These are phyloP conservation scores for Lentinula guzmanii DNA, from an alignment of 768 basidiomycete genomes.

Conservation along the genomic window DNA sequence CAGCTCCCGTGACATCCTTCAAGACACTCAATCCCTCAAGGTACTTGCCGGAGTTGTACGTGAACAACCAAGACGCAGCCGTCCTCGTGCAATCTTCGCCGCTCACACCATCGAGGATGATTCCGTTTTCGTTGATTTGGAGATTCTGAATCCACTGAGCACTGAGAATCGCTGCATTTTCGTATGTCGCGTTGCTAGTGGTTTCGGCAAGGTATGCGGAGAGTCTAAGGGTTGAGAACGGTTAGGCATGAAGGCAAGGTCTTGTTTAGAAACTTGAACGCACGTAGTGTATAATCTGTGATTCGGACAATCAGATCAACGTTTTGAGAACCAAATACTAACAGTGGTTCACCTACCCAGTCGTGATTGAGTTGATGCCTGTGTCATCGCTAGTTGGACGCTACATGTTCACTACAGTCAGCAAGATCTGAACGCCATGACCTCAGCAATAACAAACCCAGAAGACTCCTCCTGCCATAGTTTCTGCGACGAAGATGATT, in stretches of 20 bases:
- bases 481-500: conserved; percentile 18
- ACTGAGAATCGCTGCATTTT: conserved; percentile 36
- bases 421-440: not conserved
- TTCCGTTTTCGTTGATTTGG: conserved; percentile 33
- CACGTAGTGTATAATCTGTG: conserved; percentile 35
- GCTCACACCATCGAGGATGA: conserved; percentile 43
- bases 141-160: conserved; percentile 43
- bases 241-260: not conserved
- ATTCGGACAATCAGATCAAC: not conserved
- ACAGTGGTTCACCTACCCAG: conserved; percentile 28
- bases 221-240: conserved; percentile 21
- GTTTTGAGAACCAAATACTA: not conserved
- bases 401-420: conserved; percentile 17
- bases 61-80: conserved; percentile 41
- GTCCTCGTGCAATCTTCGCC: conserved; percentile 42
- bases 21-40: conserved; percentile 47
- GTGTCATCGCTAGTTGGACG: conserved; percentile 36
- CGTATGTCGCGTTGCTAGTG: conserved; percentile 39
- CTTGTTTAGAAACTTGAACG: conserved; percentile 6
- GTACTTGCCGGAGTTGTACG: conserved; percentile 50
- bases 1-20: conserved; percentile 32
- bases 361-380: conserved; percentile 43
- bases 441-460: conserved; percentile 28
- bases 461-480: conserved; percentile 52
- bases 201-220: conserved; percentile 45